These are phyloP conservation scores for Paramecium caudatum DNA, from an alignment of 73 alveolate genomes.

Conservation along the genomic window DNA sequence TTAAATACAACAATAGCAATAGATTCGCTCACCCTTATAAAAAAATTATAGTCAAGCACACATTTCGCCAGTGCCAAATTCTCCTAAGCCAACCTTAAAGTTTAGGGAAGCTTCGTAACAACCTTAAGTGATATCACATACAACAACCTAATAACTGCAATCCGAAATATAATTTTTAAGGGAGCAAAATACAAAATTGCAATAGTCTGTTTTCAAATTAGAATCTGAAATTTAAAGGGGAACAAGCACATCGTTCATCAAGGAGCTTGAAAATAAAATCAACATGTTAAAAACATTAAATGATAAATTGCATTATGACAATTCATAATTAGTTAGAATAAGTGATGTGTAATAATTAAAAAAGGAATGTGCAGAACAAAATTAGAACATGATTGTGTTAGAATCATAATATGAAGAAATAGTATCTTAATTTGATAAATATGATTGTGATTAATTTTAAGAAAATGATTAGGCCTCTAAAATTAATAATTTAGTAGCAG, in stretches of 20 bases:
- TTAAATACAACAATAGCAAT: too few species aligned
- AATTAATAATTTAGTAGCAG: not conserved
- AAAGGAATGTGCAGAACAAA: not conserved
- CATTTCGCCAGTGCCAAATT: not conserved
- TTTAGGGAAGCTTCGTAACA: not conserved
- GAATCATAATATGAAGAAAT: not conserved
- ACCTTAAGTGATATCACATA: not conserved
- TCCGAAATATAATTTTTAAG: not conserved
- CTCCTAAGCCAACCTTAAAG: not conserved
- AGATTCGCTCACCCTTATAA: not conserved
- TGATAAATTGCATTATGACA: slow-evolving; percentile 47
- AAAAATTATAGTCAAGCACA: slow-evolving; percentile 27
- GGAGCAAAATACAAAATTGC: not conserved
- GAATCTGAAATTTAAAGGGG: slow-evolving; percentile 59
- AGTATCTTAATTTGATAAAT: not conserved
- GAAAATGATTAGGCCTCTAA: not conserved
- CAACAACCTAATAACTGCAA: not conserved
- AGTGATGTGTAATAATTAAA: not conserved
- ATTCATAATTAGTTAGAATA: not conserved
- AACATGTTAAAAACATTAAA: not conserved
- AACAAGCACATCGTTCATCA: not conserved
- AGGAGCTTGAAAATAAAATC: slow-evolving; percentile 36
- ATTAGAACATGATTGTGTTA: not conserved
- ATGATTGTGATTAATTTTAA: not conserved
- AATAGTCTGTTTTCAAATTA: not conserved